Evolutionary conservation across 148 eudicot genomes (phyloP).

Genomic region (Limonium bicolor): DNA sequence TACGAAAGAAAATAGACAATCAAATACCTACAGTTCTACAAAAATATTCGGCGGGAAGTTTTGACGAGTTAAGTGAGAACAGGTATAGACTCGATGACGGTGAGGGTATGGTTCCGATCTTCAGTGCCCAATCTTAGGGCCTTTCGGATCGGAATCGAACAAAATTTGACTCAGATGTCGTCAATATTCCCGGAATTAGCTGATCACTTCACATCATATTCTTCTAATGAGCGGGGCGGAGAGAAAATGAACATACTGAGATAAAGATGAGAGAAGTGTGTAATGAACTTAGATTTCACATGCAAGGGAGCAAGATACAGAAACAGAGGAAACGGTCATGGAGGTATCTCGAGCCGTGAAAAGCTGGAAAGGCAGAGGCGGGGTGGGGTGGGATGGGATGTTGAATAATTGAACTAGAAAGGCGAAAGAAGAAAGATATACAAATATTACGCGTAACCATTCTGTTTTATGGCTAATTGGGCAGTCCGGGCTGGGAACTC

Average conservation of each 20-base stretch:
- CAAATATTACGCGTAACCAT: too few species aligned
- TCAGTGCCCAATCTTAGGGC: neutral
- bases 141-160: neutral
- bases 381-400: too few species aligned
- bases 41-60: too few species aligned
- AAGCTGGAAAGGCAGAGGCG: too few species aligned
- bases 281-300: neutral
- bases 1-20: too few species aligned
- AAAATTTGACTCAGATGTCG: neutral
- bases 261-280: neutral
- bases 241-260: neutral
- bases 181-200: neutral
- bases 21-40: too few species aligned
- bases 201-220: neutral
- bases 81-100: too few species aligned
- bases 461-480: too few species aligned
- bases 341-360: conserved; percentile 1
- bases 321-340: neutral
- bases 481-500: too few species aligned
- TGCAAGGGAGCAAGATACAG: neutral
- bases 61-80: too few species aligned
- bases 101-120: neutral
- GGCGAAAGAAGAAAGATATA: too few species aligned
- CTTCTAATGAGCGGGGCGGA: neutral
- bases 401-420: too few species aligned